These are phyloP conservation scores for Crithidia mellificae DNA, from an alignment of 208 protist species.

Conservation along the genomic window DNA sequence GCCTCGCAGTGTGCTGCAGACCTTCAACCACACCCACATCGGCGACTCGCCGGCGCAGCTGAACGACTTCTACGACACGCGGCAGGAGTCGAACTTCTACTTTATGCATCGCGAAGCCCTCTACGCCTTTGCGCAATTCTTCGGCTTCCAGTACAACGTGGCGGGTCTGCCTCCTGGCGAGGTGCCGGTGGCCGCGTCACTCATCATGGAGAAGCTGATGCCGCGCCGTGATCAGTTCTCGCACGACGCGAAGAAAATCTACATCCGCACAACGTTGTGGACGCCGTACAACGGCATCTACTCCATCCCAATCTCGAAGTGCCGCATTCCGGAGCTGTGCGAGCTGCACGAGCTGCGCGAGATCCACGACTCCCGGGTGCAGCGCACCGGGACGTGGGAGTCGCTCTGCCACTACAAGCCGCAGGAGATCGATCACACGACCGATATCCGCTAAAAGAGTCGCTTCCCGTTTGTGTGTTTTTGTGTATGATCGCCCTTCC, in stretches of 20 bases:
- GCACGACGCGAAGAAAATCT: slow-evolving; percentile 45
- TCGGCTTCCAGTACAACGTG: slow-evolving; percentile 70
- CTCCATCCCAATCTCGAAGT: slow-evolving; percentile 53
- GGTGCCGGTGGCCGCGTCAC: slow-evolving; percentile 65
- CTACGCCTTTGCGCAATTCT: slow-evolving; percentile 84
- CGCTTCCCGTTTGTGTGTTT: not conserved
- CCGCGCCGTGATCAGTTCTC: slow-evolving; percentile 37
- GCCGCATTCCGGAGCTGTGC: slow-evolving; percentile 75
- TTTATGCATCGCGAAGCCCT: slow-evolving; percentile 86
- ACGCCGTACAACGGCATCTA: slow-evolving; percentile 70
- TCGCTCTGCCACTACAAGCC: slow-evolving; percentile 69
- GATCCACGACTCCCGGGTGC: slow-evolving; percentile 60
- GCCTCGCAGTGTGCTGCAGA: slow-evolving; percentile 57
- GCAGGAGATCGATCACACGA: slow-evolving; percentile 76
- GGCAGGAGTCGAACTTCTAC: slow-evolving; percentile 72
- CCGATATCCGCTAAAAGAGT: slow-evolving; percentile 64
- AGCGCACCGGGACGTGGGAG: slow-evolving; percentile 75
- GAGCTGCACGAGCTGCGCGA: slow-evolving; percentile 58
- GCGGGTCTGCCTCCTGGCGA: slow-evolving; percentile 66
- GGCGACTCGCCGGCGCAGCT: slow-evolving; percentile 31
- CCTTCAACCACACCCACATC: slow-evolving; percentile 51
- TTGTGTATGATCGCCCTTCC: not conserved
- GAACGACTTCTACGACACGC: slow-evolving; percentile 73
- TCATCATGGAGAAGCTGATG: slow-evolving; percentile 81
- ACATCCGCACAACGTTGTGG: slow-evolving; percentile 63